These are phyloP conservation scores for Elsinoe fawcettii DNA, from an alignment of 2,329 filamentous ascomycete species.

Conservation along the genomic window DNA sequence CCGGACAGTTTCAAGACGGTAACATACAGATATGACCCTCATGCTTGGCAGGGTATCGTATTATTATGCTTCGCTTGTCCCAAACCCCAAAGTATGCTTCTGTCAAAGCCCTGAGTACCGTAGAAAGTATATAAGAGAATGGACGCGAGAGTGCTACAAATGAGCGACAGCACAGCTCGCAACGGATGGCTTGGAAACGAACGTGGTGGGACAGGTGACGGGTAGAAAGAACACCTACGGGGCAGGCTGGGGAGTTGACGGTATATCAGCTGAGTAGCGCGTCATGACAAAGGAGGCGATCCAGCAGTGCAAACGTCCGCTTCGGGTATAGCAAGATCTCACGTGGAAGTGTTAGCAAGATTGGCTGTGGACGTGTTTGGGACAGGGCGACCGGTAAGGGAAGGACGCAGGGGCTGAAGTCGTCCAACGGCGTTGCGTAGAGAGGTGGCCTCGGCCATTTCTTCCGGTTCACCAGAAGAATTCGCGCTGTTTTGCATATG, in stretches of 20 bases:
- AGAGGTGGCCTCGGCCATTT: not conserved
- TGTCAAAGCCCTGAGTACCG: not conserved
- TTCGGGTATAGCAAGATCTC: conserved; percentile 14
- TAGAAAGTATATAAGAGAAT: conserved; percentile 14
- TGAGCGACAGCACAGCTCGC: conserved; percentile 13
- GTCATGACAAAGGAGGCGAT: conserved; percentile 11
- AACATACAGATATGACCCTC: conserved; percentile 12
- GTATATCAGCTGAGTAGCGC: conserved; percentile 11
- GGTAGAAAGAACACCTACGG: conserved; percentile 7
- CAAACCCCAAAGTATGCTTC: not conserved
- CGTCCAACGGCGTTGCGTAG: conserved; percentile 8
- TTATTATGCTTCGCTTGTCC: not conserved
- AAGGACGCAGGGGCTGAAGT: conserved; percentile 12
- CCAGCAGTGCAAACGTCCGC: conserved; percentile 1
- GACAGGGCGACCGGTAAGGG: conserved; percentile 3
- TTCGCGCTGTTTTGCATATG: not conserved
- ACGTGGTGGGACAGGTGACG: conserved; percentile 13
- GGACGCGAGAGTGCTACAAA: conserved; percentile 15
- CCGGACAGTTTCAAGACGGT: conserved; percentile 13
- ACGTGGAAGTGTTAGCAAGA: conserved; percentile 3
- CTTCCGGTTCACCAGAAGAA: not conserved
- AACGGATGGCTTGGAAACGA: conserved; percentile 12
- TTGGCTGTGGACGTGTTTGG: conserved; percentile 4
- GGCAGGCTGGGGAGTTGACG: conserved; percentile 13
- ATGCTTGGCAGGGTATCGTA: conserved; percentile 11